Conservation (phyloP, 164 flowering plant genomes). For the Umbellularia californica region DNA sequence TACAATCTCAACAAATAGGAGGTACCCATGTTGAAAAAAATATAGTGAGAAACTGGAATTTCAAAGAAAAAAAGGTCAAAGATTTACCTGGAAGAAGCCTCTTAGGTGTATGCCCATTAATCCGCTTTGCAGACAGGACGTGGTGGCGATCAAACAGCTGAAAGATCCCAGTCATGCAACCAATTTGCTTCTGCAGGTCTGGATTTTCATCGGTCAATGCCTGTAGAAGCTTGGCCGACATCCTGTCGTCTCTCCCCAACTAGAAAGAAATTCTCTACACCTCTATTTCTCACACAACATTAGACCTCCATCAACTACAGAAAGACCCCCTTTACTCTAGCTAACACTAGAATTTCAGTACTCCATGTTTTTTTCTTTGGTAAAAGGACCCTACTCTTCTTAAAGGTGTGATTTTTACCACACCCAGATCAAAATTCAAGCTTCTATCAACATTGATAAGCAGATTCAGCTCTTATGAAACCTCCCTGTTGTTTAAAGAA, state of each 20-base stretch:
- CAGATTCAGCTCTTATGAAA: no score
- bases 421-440: background rate
- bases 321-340: background rate
- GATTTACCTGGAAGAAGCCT: constrained; percentile 25
- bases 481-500: background rate
- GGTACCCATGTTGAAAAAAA: background rate
- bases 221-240: constrained; percentile 42
- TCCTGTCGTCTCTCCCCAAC: constrained; percentile 10
- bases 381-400: background rate
- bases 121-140: constrained; percentile 37
- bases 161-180: constrained; percentile 53
- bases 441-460: background rate
- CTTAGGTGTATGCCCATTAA: constrained; percentile 26
- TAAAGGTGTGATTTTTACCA: background rate
- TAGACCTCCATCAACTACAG: background rate
- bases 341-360: background rate
- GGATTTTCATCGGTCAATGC: constrained; percentile 40
- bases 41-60: background rate
- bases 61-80: background rate
- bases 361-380: no score
- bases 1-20: background rate
- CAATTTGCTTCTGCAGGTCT: constrained; percentile 45
- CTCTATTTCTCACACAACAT: background rate
- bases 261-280: background rate
- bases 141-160: constrained; percentile 62